Evolutionary conservation across 2,329 filamentous ascomycete species (phyloP), one percentile per base, ranked within the genome.

Genomic region (Botryotinia convoluta): DNA sequence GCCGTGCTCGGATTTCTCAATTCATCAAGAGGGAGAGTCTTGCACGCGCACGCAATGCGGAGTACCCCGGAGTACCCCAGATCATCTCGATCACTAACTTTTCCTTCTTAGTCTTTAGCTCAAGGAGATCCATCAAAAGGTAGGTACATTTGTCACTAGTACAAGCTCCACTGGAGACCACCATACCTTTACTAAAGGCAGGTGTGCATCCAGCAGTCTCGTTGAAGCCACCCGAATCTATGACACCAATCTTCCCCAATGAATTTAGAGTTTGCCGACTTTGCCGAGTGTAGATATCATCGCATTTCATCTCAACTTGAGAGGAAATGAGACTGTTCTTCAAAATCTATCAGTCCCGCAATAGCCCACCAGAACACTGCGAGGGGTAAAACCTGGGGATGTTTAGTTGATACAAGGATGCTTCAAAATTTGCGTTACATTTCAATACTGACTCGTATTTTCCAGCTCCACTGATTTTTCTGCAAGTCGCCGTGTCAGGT

Each of bases 401-500:
- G 39, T 7, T 29, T 57, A 7, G 65, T 65, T 65, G 42, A 35
- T 26, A 29, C 48, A 68, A 68, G 65, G 48, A 68, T 68, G 37
- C 35, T 57, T 51, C 35, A 29, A 57, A 26, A 42, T 20, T 42
- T 57, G 35, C 65, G 35, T 68, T 57, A 5, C 65, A 32, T 42
- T 42, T 12, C 7, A 32, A 26, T 37, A 51, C 57, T 51, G 37
- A 62, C 29, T 70, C 68, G 35, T 48, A 37, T 45, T 29, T 42
- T 7, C 42, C n/a, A 51, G 57, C 42, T 71, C 59, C 69, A 71
- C 42, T 42, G 44, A 64, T 63, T 54, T 39, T 64, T 45, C 59
- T 64, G 44, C 69, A 71, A 26, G 32, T 63, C 35, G 35, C 44
- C 45, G 32, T 39, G 32, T 71, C 59, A 71, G 42, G 69, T 20